phyloP scores from a whole-genome alignment of 495 filamentous ascomycete genomes.

The Penicillium tannophilum region DNA sequence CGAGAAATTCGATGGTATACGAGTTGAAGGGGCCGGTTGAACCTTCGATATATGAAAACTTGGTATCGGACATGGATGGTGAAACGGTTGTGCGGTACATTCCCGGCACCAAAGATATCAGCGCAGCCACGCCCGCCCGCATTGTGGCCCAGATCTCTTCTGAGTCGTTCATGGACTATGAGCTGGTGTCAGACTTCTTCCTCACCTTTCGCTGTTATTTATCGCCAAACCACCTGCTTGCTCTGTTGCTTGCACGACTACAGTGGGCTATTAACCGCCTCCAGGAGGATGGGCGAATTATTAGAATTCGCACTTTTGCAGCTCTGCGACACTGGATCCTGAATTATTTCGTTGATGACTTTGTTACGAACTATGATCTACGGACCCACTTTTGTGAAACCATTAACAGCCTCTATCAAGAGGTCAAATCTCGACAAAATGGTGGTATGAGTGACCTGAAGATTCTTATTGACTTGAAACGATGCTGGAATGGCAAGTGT shows the following conservation, averaged over 20 bases:
- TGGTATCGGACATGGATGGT: conserved; percentile 74
- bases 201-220: conserved; percentile 90
- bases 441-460: conserved; percentile 77
- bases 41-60: conserved; percentile 71
- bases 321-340: conserved; percentile 97
- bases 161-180: conserved; percentile 93
- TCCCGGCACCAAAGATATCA: conserved; percentile 68
- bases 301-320: conserved; percentile 93
- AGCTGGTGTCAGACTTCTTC: conserved; percentile 97
- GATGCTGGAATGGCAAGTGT: conserved; percentile 94
- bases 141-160: conserved; percentile 98
- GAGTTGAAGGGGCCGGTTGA: conserved; percentile 50
- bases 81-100: conserved; percentile 85
- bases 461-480: conserved; percentile 91
- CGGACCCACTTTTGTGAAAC: conserved; percentile 78
- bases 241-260: conserved; percentile 80
- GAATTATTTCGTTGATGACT: conserved; percentile 97
- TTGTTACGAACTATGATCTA: conserved; percentile 78
- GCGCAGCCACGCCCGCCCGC: conserved; percentile 86
- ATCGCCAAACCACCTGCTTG: conserved; percentile 70
- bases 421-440: conserved; percentile 54
- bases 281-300: conserved; percentile 86
- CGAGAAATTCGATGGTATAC: conserved; percentile 45
- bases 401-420: conserved; percentile 74
- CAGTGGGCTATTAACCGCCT: conserved; percentile 81